Conservation (phyloP, 2,329 filamentous ascomycete species). For the Rhexocercosporidium sp. region DNA sequence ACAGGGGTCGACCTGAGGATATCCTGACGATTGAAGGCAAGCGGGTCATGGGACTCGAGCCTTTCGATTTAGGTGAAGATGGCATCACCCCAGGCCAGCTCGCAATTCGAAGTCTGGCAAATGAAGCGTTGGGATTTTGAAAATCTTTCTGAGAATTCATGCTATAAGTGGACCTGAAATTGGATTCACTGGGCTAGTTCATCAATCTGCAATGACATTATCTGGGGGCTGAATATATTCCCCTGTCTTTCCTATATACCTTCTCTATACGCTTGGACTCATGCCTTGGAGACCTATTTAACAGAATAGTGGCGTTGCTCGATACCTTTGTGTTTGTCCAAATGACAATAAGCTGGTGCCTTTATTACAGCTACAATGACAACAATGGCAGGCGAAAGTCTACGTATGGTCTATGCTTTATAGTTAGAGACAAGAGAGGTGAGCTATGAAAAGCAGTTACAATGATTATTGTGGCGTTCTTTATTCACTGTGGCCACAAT, state of each 20-base stretch:
- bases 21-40: conserved; percentile 18
- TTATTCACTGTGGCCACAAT: not conserved
- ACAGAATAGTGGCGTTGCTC: no score
- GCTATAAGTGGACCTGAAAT: no score
- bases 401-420: not conserved
- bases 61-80: conserved; percentile 17
- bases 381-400: not conserved
- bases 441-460: not conserved
- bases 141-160: no score
- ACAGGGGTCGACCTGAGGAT: conserved; percentile 17
- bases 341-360: not conserved
- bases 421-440: no score
- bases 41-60: conserved; percentile 17
- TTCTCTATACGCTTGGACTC: no score
- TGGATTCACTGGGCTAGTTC: no score
- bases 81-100: conserved; percentile 19
- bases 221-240: no score
- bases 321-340: no score
- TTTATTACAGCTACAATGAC: not conserved
- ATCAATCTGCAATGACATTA: no score
- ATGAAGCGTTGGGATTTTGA: conserved; percentile 14
- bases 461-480: not conserved
- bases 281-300: no score
- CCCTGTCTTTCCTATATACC: no score
- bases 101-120: conserved; percentile 14